Percentiles rank a stretch among this genome's conserved stretches.
These are phyloP conservation scores for Penicillium macrosclerotiorum DNA, from an alignment of 495 filamentous ascomycete genomes.

Conservation along the genomic window DNA sequence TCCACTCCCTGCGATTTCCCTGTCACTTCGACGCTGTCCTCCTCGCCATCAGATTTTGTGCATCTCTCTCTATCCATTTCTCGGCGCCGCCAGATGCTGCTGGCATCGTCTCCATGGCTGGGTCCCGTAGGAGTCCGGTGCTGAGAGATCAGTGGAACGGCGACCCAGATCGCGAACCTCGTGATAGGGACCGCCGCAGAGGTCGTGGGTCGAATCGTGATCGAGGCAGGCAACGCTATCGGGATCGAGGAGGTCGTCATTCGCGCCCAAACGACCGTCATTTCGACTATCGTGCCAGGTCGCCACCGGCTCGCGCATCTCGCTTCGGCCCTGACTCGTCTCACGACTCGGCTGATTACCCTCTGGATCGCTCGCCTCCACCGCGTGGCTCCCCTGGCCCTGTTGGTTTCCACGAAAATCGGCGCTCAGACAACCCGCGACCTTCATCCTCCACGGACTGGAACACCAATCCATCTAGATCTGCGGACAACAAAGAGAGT, in stretches of 20 bases:
- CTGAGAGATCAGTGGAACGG: conserved; percentile 58
- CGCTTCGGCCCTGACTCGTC: conserved; percentile 31
- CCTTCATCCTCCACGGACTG: conserved; percentile 18
- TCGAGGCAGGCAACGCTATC: conserved; percentile 33
- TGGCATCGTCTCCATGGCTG: conserved; percentile 51
- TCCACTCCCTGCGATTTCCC: conserved; percentile 16
- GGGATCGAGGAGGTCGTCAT: conserved; percentile 31
- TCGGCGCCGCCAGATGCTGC: conserved; percentile 39
- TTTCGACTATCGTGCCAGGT: conserved; percentile 31
- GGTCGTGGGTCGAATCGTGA: conserved; percentile 41
- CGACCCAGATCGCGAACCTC: conserved; percentile 42
- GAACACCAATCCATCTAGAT: conserved; percentile 14
- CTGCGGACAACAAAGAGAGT: conserved; percentile 24
- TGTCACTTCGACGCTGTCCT: conserved; percentile 5
- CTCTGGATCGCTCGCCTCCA: conserved; percentile 26
- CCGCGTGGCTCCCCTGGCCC: conserved; percentile 34
- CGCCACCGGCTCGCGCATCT: conserved; percentile 37
- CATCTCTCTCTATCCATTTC: conserved; percentile 7
- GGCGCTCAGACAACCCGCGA: conserved; percentile 12
- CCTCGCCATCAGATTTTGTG: conserved; percentile 1
- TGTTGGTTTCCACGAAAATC: conserved; percentile 11
- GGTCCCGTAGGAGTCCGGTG: conserved; percentile 55
- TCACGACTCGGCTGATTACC: conserved; percentile 31
- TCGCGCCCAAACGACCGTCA: conserved; percentile 30
- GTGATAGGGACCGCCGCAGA: conserved; percentile 37